These are phyloP conservation scores for Penicillium hordei DNA, from an alignment of 2,329 filamentous ascomycete genomes.

Conservation along the genomic window DNA sequence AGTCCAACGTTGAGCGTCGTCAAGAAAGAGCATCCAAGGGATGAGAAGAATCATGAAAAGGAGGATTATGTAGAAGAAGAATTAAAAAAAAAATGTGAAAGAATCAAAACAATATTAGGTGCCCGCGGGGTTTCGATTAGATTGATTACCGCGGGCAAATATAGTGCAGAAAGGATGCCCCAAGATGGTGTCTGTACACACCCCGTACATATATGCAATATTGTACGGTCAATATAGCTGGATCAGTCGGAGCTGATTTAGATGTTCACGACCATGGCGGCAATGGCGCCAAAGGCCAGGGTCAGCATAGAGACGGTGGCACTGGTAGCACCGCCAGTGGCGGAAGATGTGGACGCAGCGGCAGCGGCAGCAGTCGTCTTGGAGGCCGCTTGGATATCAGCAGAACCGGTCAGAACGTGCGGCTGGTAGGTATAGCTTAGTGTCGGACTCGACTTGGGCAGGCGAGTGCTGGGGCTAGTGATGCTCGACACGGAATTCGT, in stretches of 20 bases:
- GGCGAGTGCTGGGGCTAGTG: conserved; percentile 17
- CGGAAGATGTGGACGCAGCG: conserved; percentile 14
- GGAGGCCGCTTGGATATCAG: conserved; percentile 16
- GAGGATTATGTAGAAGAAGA: conserved; percentile 24
- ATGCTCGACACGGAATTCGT: conserved; percentile 16
- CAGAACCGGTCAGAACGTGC: conserved; percentile 29
- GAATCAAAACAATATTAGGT: conserved; percentile 14
- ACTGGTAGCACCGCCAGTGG: conserved; percentile 19
- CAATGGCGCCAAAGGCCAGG: conserved; percentile 27
- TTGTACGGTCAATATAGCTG: conserved; percentile 1
- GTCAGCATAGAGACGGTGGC: conserved; percentile 24
- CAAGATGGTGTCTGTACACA: conserved; percentile 11
- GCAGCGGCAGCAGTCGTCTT: conserved; percentile 13
- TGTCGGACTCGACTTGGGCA: conserved; percentile 21
- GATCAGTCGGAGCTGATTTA: conserved; percentile 15
- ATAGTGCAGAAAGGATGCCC: conserved; percentile 1
- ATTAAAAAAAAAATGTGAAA: conserved; percentile 10
- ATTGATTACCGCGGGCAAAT: not conserved
- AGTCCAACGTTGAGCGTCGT: conserved; percentile 28
- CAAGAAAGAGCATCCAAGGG: conserved; percentile 16
- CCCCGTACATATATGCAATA: conserved; percentile 3
- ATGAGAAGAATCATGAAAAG: conserved; percentile 17
- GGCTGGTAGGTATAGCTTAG: conserved; percentile 33
- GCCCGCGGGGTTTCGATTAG: conserved; percentile 10
- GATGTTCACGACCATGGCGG: conserved; percentile 25